phyloP scores from a whole-genome alignment of 306 rosid genomes.

The Lupinus albus region DNA sequence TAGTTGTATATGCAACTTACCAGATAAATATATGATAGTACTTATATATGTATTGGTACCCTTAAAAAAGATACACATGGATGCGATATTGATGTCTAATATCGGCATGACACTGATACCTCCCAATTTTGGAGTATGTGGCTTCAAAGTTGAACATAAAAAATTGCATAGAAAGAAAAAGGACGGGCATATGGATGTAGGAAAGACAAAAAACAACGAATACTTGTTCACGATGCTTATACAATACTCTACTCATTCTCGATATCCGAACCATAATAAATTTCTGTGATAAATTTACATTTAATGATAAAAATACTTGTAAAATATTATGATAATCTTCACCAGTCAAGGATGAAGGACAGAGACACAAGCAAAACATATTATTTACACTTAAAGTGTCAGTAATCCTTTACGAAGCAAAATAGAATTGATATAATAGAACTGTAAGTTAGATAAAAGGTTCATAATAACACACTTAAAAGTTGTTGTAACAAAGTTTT shows the following conservation, averaged over 20 bases:
- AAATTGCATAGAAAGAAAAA: background rate
- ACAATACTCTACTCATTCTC: slow-evolving; percentile 13
- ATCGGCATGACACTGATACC: no score
- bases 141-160: background rate
- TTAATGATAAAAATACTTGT: background rate
- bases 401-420: slow-evolving; percentile 16
- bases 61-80: no score
- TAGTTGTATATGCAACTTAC: no score
- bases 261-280: background rate
- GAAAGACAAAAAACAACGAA: background rate
- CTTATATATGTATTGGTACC: no score
- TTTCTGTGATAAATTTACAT: background rate
- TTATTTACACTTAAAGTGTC: background rate
- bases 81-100: no score
- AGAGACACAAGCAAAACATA: slow-evolving; percentile 5
- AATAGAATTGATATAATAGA: slow-evolving; percentile 7
- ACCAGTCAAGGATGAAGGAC: slow-evolving; percentile 11
- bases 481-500: slow-evolving; percentile 46
- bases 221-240: background rate
- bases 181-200: background rate
- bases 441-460: background rate
- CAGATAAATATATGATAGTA: no score
- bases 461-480: slow-evolving; percentile 48
- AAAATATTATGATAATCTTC: slow-evolving; percentile 13
- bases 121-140: no score